A percentile compares a stretch with the other conserved stretches of the same genome.
These are phyloP conservation scores for Aspergillus fijiensis DNA, from an alignment of 2,329 filamentous ascomycete genomes.

Conservation along the genomic window DNA sequence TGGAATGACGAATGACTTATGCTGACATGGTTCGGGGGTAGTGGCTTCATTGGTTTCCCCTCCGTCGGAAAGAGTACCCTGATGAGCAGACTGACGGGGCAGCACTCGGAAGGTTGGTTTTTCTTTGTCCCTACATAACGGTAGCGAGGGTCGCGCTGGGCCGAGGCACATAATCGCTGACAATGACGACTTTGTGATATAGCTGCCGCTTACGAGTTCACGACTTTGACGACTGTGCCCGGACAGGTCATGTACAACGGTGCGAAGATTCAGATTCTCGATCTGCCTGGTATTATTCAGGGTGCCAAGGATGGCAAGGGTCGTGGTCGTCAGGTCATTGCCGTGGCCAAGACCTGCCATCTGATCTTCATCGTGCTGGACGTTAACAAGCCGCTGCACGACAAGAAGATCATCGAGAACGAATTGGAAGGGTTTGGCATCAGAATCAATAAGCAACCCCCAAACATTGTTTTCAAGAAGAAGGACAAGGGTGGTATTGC, in stretches of 20 bases:
- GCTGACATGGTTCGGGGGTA: conserved; percentile 13
- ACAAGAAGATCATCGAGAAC: conserved; percentile 92
- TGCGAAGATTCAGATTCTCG: conserved; percentile 95
- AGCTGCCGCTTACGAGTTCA: conserved; percentile 97
- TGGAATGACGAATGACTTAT: conserved; percentile 15
- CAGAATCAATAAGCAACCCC: conserved; percentile 92
- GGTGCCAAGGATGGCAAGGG: conserved; percentile 98
- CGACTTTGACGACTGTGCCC: conserved; percentile 93
- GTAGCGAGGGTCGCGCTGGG: neutral
- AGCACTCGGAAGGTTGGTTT: conserved; percentile 75
- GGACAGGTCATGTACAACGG: conserved; percentile 96
- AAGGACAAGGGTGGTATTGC: conserved; percentile 98
- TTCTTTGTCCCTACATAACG: neutral
- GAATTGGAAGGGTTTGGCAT: conserved; percentile 98
- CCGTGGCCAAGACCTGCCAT: conserved; percentile 97
- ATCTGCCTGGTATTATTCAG: conserved; percentile 97
- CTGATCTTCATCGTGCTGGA: conserved; percentile 98
- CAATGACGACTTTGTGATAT: conserved; percentile 19
- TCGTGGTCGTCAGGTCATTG: conserved; percentile 96
- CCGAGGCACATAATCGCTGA: conserved; percentile 11
- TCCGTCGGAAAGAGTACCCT: conserved; percentile 98
- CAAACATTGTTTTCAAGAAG: conserved; percentile 99
- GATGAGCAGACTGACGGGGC: conserved; percentile 90
- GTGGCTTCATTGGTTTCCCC: conserved; percentile 93
- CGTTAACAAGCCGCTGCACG: conserved; percentile 96